Evolutionary conservation across 176 grass and related monocot species (phyloP).

Genomic region (Cenchrus purpureus): DNA sequence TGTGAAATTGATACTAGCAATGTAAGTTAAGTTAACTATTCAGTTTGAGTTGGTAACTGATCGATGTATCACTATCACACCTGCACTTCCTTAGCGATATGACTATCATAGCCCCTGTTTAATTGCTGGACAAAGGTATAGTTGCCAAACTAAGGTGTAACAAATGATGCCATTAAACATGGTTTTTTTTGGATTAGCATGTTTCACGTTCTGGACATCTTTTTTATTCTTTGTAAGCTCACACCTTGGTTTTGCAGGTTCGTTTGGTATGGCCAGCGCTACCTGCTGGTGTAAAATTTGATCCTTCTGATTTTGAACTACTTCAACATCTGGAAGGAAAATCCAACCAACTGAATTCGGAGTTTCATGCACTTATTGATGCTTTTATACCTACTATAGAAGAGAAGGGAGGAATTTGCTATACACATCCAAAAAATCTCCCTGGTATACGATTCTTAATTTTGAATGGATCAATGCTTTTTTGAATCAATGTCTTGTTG

Average conservation of each 20-base stretch:
- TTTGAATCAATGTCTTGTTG: background rate
- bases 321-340: constrained; percentile 78
- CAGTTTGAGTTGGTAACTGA: background rate
- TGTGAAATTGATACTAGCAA: constrained; percentile 54
- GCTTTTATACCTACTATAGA: constrained; percentile 74
- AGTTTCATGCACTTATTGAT: constrained; percentile 54
- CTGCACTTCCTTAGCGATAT: too few species aligned
- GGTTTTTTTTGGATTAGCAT: background rate
- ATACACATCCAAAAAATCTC: constrained; percentile 89
- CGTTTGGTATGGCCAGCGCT: constrained; percentile 61
- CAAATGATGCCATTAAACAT: too few species aligned
- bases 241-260: constrained; percentile 51
- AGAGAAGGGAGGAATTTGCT: constrained; percentile 70
- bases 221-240: background rate
- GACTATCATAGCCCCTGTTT: too few species aligned
- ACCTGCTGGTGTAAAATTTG: constrained; percentile 78
- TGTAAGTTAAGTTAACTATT: constrained; percentile 50
- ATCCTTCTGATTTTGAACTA: constrained; percentile 66
- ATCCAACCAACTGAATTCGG: constrained; percentile 36
- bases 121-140: too few species aligned
- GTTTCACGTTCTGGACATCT: background rate
- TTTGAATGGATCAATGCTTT: background rate
- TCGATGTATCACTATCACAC: background rate
- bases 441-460: constrained; percentile 59
- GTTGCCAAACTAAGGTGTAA: too few species aligned